Base-by-base conservation (phyloP, 2,329 filamentous ascomycete species). In the Pleurostoma richardsiae region DNA sequence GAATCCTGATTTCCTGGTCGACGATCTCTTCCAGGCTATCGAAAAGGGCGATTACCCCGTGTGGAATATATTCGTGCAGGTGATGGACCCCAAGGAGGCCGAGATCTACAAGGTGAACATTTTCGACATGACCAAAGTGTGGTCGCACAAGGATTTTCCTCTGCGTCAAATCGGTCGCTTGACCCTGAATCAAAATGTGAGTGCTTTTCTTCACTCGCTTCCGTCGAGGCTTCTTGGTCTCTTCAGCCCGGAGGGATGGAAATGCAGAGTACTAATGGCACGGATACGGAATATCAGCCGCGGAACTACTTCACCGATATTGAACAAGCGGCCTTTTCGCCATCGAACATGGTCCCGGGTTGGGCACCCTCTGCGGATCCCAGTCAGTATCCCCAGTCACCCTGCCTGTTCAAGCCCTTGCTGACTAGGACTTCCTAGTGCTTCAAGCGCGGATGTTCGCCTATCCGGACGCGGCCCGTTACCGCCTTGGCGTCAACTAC, bases 401-500 rank as follows among this genome's bases (percentile, higher is more conserved):
- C 4, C 29, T 29, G 10, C 26, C 19, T 19, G 19, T 19, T 19
- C 19, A 19, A 19, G 19, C 19, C 19, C 19, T 19, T 19, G 19
- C 19, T 19, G 19, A 19, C 42, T 27, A 45, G 26, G 41, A 54
- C 42, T 46, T 30, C 6, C 65, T 69, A 45, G 65, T 80, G 56
- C 66, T 80, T 1, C 76, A 80, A 57, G 71, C 73, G 4, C 68
- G 76, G 3, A 68, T 78, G 64, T 79, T 80, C 53, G 65, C 72
- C 26, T 81, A 81, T 51, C 71, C 74, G 1, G 77, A 81, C 49
- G 70, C 78, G 30, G 73, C 77, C 40, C 71, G 78, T 45, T 76
- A 83, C 59, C 73, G 79, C 31, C 64, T 82, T 10, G 79, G 79
- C 6, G 70, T 69, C 27, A 83, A 83, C 62, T 82, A 80, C 56